Conservation (phyloP, 352 stramenopile species). For the Pythium apleroticum region DNA sequence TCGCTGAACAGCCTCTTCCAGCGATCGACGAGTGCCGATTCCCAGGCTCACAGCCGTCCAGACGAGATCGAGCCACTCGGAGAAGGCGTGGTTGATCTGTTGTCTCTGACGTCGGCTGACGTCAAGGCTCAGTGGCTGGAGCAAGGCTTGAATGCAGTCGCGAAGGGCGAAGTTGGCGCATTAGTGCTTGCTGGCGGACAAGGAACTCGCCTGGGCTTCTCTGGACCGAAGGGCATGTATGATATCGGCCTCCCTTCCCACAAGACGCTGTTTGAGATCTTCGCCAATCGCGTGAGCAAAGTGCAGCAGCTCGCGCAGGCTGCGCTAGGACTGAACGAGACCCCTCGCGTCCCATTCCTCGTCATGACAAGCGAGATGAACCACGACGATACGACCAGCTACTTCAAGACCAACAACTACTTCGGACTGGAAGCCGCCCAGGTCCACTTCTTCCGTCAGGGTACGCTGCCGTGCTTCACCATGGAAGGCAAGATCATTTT, state of each 20-base stretch:
- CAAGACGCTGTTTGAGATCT: conserved; percentile 93
- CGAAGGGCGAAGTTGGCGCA: conserved; percentile 78
- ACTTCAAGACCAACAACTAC: conserved; percentile 89
- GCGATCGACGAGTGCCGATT: conserved; percentile 38
- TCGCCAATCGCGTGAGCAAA: conserved; percentile 84
- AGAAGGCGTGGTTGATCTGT: conserved; percentile 42
- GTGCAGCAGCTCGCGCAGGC: conserved; percentile 51
- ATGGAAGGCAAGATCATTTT: conserved; percentile 96
- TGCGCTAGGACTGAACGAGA: conserved; percentile 16
- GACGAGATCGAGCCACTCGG: conserved; percentile 41
- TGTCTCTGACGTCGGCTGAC: conserved; percentile 30
- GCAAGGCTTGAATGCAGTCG: conserved; percentile 71
- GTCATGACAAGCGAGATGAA: conserved; percentile 98
- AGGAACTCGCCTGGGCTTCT: conserved; percentile 94
- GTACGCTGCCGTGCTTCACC: conserved; percentile 95
- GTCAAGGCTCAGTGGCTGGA: conserved; percentile 37
- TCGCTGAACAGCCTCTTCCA: conserved; percentile 39
- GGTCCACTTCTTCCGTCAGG: conserved; percentile 96
- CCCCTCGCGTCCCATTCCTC: conserved; percentile 59
- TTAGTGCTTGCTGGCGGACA: conserved; percentile 93
- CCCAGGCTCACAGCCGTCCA: conserved; percentile 8
- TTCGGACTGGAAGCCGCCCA: conserved; percentile 91
- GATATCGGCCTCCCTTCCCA: conserved; percentile 88
- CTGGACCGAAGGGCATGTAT: conserved; percentile 94
- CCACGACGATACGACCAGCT: conserved; percentile 90